phyloP scores from a whole-genome alignment of 139 green algal genomes.

The Cymbomonas tetramitiformis region DNA sequence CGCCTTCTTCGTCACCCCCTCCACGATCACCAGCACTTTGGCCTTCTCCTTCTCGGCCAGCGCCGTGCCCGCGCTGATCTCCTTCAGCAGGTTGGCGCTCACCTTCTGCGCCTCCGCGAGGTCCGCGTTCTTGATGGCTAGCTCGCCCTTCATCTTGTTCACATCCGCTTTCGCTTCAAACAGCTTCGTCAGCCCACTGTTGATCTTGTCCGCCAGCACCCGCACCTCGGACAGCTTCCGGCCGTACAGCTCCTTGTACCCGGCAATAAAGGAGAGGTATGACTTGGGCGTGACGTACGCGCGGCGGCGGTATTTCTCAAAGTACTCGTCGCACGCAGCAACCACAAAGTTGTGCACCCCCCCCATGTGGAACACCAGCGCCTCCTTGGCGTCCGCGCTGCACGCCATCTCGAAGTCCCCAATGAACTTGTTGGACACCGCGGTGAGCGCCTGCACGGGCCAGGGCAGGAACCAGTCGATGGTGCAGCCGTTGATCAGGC shows the following conservation, averaged over 20 bases:
- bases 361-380: constrained; percentile 61
- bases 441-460: constrained; percentile 50
- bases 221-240: constrained; percentile 43
- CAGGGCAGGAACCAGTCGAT: constrained; percentile 84
- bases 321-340: constrained; percentile 71
- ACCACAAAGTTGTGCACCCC: constrained; percentile 67
- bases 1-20: constrained; percentile 46
- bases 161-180: constrained; percentile 78
- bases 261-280: constrained; percentile 78
- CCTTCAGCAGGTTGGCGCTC: constrained; percentile 67
- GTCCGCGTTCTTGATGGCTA: constrained; percentile 74
- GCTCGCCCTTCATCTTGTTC: constrained; percentile 54
- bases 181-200: constrained; percentile 78
- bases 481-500: constrained; percentile 83
- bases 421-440: constrained; percentile 69
- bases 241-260: constrained; percentile 75
- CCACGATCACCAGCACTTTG: constrained; percentile 72
- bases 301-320: constrained; percentile 67
- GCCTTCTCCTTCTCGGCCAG: constrained; percentile 74
- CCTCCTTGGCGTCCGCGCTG: constrained; percentile 49
- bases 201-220: constrained; percentile 46
- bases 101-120: constrained; percentile 61
- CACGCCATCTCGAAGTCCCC: constrained; percentile 70
- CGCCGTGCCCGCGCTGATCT: constrained; percentile 71
- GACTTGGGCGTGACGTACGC: constrained; percentile 86